Evolutionary conservation across 2,329 filamentous ascomycete species (phyloP).

Genomic region (Proliferodiscus dingleyae): DNA sequence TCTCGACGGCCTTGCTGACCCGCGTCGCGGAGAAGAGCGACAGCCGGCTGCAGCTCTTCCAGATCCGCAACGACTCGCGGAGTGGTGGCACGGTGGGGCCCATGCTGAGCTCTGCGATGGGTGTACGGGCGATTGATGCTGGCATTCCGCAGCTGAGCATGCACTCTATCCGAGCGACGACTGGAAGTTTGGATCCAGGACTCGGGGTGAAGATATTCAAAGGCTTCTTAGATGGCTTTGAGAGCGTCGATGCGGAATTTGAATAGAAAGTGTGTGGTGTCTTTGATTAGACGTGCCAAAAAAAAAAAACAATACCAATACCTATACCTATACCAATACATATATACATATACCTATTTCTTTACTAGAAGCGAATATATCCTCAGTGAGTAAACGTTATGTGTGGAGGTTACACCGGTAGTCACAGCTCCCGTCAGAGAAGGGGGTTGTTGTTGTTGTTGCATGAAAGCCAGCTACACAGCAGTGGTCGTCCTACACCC

Average conservation of each 20-base stretch:
- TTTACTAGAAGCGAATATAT: too few species aligned
- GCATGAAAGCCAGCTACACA: too few species aligned
- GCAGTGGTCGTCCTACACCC: too few species aligned
- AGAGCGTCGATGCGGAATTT: constrained; percentile 81
- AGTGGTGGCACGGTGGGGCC: constrained; percentile 95
- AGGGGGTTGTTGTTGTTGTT: too few species aligned
- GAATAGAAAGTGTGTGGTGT: constrained; percentile 28
- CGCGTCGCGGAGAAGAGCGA: constrained; percentile 71
- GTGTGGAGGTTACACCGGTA: too few species aligned
- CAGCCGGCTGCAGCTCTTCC: constrained; percentile 76
- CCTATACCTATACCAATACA: background rate
- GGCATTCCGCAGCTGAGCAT: constrained; percentile 90
- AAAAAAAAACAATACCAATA: constrained; percentile 1
- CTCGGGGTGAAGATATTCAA: constrained; percentile 84
- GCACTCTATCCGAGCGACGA: constrained; percentile 89
- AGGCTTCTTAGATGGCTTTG: constrained; percentile 82
- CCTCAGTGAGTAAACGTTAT: too few species aligned
- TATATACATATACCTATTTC: too few species aligned
- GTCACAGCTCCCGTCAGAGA: too few species aligned
- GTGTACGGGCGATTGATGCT: constrained; percentile 78
- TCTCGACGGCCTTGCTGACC: constrained; percentile 76
- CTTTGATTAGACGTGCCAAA: background rate
- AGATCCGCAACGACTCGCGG: constrained; percentile 88
- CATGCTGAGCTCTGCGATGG: constrained; percentile 75
- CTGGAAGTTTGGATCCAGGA: constrained; percentile 78